Evolutionary conservation across 1,284 basidiomycete genomes (phyloP).

Genomic region (Moesziomyces sp.): DNA sequence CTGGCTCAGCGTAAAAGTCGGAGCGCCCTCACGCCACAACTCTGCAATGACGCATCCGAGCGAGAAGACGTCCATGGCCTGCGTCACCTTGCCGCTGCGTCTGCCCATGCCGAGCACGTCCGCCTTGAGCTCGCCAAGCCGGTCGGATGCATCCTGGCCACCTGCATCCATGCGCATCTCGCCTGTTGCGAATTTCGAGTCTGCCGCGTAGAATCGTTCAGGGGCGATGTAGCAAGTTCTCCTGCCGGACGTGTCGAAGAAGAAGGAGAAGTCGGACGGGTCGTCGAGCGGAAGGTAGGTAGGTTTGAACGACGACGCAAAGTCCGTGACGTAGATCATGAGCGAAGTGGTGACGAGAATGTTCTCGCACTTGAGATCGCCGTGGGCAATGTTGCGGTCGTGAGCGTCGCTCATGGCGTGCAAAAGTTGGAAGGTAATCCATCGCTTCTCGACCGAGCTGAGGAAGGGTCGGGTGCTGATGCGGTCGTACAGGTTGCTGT

Average conservation of each 20-base stretch:
- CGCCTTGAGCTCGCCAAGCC: constrained; percentile 33
- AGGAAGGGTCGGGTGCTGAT: constrained; percentile 98
- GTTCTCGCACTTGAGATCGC: constrained; percentile 98
- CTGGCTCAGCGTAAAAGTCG: constrained; percentile 92
- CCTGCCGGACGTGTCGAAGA: constrained; percentile 92
- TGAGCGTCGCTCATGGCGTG: constrained; percentile 85
- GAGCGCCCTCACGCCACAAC: constrained; percentile 92
- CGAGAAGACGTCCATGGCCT: constrained; percentile 98
- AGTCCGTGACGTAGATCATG: constrained; percentile 94
- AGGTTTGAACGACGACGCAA: constrained; percentile 92
- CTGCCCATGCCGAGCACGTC: constrained; percentile 67
- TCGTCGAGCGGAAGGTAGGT: constrained; percentile 95
- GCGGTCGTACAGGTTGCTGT: constrained; percentile 93
- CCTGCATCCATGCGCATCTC: neutral
- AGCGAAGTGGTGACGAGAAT: constrained; percentile 96
- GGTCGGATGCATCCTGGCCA: constrained; percentile 12
- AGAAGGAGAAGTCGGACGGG: constrained; percentile 96
- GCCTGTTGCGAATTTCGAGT: constrained; percentile 71
- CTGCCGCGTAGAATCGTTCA: constrained; percentile 89
- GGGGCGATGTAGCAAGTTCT: constrained; percentile 96
- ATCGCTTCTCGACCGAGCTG: constrained; percentile 91
- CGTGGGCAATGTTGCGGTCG: constrained; percentile 84
- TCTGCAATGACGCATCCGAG: constrained; percentile 95
- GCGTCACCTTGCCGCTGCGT: constrained; percentile 83
- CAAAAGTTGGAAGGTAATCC: constrained; percentile 95